These are phyloP conservation scores for Trichosporon sp. DNA, from an alignment of 1,284 basidiomycete species.

Conservation along the genomic window DNA sequence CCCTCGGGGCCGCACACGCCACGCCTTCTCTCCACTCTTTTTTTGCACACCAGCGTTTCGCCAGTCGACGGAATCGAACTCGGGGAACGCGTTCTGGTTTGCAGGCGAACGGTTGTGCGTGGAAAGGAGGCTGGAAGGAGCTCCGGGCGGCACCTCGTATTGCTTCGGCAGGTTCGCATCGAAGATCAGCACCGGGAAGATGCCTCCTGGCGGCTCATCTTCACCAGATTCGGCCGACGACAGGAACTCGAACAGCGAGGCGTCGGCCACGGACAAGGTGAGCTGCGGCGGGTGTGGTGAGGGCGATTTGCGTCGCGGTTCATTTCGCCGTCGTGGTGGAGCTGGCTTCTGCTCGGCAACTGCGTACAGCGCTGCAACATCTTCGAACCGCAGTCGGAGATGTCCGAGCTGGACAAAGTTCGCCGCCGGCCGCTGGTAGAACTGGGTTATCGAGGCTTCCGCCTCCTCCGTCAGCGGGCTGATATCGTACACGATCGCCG, in stretches of 20 bases:
- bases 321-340: conserved; percentile 16
- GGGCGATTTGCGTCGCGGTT: conserved; percentile 21
- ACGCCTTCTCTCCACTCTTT: conserved; percentile 45
- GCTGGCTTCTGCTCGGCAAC: conserved; percentile 21
- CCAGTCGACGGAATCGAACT: conserved; percentile 54
- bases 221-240: conserved; percentile 30
- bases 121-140: conserved; percentile 29
- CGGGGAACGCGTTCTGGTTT: conserved; percentile 38
- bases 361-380: conserved; percentile 34
- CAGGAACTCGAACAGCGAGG: conserved; percentile 49
- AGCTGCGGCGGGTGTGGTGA: conserved; percentile 31
- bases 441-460: conserved; percentile 27
- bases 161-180: conserved; percentile 50
- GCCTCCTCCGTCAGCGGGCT: conserved; percentile 19
- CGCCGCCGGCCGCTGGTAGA: conserved; percentile 44
- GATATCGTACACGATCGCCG: conserved; percentile 45
- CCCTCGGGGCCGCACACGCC: conserved; percentile 44
- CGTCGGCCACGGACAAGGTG: conserved; percentile 35
- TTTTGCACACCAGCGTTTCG: conserved; percentile 43
- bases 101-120: conserved; percentile 21
- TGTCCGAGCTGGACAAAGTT: conserved; percentile 46
- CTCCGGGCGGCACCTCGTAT: conserved; percentile 42
- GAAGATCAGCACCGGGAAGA: conserved; percentile 53
- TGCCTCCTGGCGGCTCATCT: conserved; percentile 45
- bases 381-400: conserved; percentile 48